Evolutionary conservation across 345 rosid genomes (phyloP), one percentile per base, ranked within the genome.

Genomic region (Carallia brachiata): DNA sequence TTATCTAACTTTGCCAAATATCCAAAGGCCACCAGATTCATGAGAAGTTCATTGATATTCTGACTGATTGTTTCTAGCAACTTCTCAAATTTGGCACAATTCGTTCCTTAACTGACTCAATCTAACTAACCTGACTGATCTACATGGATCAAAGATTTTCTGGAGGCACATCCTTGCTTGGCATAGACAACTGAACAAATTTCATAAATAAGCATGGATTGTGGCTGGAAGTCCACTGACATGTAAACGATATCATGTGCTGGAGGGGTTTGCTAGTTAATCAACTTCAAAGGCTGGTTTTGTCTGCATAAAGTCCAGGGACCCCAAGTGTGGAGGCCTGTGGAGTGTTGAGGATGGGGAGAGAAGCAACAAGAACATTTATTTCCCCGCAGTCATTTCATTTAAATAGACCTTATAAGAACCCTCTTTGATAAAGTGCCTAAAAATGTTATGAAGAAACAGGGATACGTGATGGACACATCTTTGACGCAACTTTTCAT

Each of bases 401-500:
- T 44, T 4, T 4, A 44, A 44, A 44, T 44, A 16, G 50, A 44
- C 16, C 16, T 44, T 44, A 44, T 44, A 44, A 44, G 16, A 12
- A 1, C 16, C 2, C 34, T 32, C 8, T 39, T 39, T 39, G 52
- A 39, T 62, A 50, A 36, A 4, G 13, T 9, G 15, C 50, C 10
- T 18, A 36, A 27, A 19, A 17, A 18, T 17, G 12, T 62, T 12
- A n/a, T 19, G 48, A 32, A 47, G 16, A 13, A 68, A 52, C 12
- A 3, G 32, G 31, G 44, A 15, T 19, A 34, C n/a, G n/a, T 17
- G 19, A 68, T 47, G 10, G 54, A 47, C 19, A 40, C 54, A 47
- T 68, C 10, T 48, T 28, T 59, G 57, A n/a, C 59, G 62, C 16
- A 17, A 67, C 8, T 17, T 65, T 64, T 52, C 40, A 6, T 65